Base-by-base conservation (phyloP, 352 stramenopile genomes). In the Elongisporangium prolatum region DNA sequence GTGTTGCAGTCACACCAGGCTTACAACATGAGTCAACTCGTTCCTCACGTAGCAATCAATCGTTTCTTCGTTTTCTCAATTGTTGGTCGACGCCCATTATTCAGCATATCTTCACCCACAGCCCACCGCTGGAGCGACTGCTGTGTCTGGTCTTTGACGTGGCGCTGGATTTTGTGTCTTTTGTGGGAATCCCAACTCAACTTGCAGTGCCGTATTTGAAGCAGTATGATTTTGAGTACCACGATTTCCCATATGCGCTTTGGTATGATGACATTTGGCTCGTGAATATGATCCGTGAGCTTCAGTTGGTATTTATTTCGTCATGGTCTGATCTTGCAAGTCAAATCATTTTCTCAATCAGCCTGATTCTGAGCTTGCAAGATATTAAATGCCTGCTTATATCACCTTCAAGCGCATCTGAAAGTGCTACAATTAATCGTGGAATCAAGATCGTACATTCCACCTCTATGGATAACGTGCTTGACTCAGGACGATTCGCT, bases 241-340 rank as follows among this genome's bases (percentile, higher is more conserved):
- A 22, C 0, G 22, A 25, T 16, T 54, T 60, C 8, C 55, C 47
- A 6, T 48, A 51, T n/a, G 16, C 22, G 6, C 17, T 28, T 8
- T 88, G 75, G 75, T 84, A 71, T 47, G 60, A 71, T 22, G 67
- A 85, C 50, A 47, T 50, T 10, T 82, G 72, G 74, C 63, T 71
- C 5, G 65, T 73, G 18, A 63, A 75, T 34, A 65, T 65, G 2
- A 67, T 74, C 24, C 78, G 68, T 48, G 72, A 85, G n/a, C 74
- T 85, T 51, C 64, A 71, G 52, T 59, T 88, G 22, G 55, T 60
- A 24, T 48, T 60, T 17, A 54, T 60, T 48, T 60, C 55, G 4
- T 60, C 55, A 2, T 60, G 55, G 55, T 3, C 52, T 17, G 55
- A 60, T 21, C 21, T 60, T 20, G 55, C 18, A 8, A 49, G 28